Evolutionary conservation across 78 protist genomes (phyloP), one percentile per base, ranked within the genome.

Genomic region (Protostelium mycophagum): DNA sequence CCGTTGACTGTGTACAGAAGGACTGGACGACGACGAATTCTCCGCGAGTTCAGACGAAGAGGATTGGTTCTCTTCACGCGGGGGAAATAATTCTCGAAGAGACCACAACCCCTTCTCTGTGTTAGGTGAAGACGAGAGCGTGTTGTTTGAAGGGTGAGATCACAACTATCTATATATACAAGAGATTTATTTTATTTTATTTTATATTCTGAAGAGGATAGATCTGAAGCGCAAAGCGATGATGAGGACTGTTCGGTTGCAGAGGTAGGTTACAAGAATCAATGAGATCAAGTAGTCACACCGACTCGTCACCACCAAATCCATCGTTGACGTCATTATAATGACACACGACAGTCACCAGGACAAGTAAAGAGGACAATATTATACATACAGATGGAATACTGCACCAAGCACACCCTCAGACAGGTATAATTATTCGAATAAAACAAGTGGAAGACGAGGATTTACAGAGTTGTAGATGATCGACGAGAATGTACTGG

Each of bases 331-430:
- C n/a, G n/a, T n/a, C n/a, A n/a, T n/a, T n/a, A n/a, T n/a, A n/a
- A n/a, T n/a, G n/a, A n/a, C n/a, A n/a, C n/a, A n/a, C n/a, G n/a
- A 31, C 37, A 83, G 1, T 28, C 28, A 83, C 85, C 28, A 83
- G 85, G 85, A 34, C 1, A 10, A 31, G 37, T 31, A 83, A 83
- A 25, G 85, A 28, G 85, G 73, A 51, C 73, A 51, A 51, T 51
- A 51, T 51, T 94, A 0, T 94, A 91, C 63, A 94, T 94, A 88
- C 96, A 94, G 86, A 94, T 94, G 96, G 96, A 94, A 1, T 94
- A 91, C 88, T 94, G 96, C 63, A 38, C 93, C 28, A 91, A 91
- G 34, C 88, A 90, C 84, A 93, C 96, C 5, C 31, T 91, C 37
- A 90, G 87, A 39, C 37, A 85, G 37, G 36, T 85, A 16, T 23